Evolutionary conservation across 2,329 filamentous ascomycete species (phyloP).

Genomic region (Colletotrichum neosansevieriae): DNA sequence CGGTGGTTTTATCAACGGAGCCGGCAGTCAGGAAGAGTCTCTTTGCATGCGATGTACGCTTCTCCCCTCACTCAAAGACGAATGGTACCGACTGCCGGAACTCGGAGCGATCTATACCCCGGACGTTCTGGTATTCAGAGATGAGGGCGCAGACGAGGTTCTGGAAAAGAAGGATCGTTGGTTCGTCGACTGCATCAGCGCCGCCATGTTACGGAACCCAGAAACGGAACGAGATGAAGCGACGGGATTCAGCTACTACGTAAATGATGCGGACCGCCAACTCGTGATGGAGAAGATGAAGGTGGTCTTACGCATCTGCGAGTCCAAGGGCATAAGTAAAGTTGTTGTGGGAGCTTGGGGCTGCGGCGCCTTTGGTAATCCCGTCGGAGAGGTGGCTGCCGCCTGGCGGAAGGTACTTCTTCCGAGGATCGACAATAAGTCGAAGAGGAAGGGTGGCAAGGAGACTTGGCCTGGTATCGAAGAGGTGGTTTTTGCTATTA

Average conservation of each 20-base stretch:
- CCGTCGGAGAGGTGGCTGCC: slow-evolving; percentile 67
- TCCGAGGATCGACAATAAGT: slow-evolving; percentile 38
- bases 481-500: slow-evolving; percentile 70
- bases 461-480: slow-evolving; percentile 58
- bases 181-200: slow-evolving; percentile 69
- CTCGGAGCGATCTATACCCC: slow-evolving; percentile 67
- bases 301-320: slow-evolving; percentile 65
- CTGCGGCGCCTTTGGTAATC: slow-evolving; percentile 73
- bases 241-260: slow-evolving; percentile 52
- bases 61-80: slow-evolving; percentile 67
- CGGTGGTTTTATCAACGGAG: slow-evolving; percentile 70
- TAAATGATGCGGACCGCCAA: slow-evolving; percentile 62
- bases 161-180: slow-evolving; percentile 62
- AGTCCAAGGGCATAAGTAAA: slow-evolving; percentile 57
- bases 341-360: slow-evolving; percentile 75
- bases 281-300: slow-evolving; percentile 67
- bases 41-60: slow-evolving; percentile 72
- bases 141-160: slow-evolving; percentile 49
- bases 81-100: slow-evolving; percentile 71
- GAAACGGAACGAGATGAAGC: slow-evolving; percentile 58
- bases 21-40: slow-evolving; percentile 71
- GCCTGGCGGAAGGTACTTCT: slow-evolving; percentile 58
- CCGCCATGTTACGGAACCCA: slow-evolving; percentile 70
- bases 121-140: slow-evolving; percentile 70
- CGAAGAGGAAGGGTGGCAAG: slow-evolving; percentile 43